Percentiles rank a stretch among this genome's conserved stretches.
phyloP scores from a whole-genome alignment of 495 filamentous ascomycete species.

The Aspergillus sparsus region DNA sequence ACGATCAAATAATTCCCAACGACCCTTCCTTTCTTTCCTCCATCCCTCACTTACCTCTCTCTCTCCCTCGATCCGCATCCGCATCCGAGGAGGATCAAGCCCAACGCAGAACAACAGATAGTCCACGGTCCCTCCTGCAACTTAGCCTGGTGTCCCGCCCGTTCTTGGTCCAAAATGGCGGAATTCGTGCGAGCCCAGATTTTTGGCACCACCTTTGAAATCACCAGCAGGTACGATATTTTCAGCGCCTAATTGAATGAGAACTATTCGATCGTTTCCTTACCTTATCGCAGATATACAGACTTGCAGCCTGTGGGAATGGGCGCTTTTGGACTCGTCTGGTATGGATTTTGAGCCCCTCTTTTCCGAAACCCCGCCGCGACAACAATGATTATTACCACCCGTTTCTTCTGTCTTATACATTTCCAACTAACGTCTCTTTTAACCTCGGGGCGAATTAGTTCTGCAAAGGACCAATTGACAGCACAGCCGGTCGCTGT shows the following conservation, averaged over 20 bases:
- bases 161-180: constrained; percentile 65
- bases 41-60: constrained; percentile 7
- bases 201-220: constrained; percentile 99
- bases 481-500: constrained; percentile 93
- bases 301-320: constrained; percentile 98
- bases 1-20: constrained; percentile 9
- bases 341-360: constrained; percentile 57
- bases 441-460: constrained; percentile 34
- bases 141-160: constrained; percentile 18
- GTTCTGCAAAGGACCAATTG: constrained; percentile 96
- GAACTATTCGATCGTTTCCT: background rate
- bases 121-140: constrained; percentile 6
- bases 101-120: constrained; percentile 9
- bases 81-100: background rate
- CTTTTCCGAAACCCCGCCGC: constrained; percentile 19
- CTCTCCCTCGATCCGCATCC: background rate
- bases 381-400: constrained; percentile 10
- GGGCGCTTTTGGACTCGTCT: constrained; percentile 97
- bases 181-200: constrained; percentile 99
- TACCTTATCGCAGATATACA: constrained; percentile 71
- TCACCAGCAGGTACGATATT: constrained; percentile 83
- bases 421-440: constrained; percentile 8
- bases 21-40: constrained; percentile 5
- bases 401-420: background rate
- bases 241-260: background rate